These are phyloP conservation scores for Trichoderma koningiopsis DNA, from an alignment of 2,329 filamentous ascomycete genomes.

Conservation along the genomic window DNA sequence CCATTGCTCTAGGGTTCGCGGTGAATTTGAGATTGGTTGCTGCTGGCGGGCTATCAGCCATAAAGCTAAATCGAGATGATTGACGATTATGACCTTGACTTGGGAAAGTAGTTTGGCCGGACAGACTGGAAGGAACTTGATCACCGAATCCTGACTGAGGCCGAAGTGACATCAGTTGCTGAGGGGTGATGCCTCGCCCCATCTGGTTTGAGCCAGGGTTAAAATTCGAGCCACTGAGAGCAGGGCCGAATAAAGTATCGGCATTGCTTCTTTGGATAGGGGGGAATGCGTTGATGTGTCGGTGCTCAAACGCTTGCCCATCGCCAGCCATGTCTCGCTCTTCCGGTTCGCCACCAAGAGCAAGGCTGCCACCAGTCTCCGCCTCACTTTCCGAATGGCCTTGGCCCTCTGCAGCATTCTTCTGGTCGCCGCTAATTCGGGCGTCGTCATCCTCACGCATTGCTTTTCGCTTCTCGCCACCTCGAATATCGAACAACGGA, in stretches of 20 bases:
- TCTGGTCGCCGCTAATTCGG: constrained; percentile 50
- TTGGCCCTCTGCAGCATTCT: constrained; percentile 49
- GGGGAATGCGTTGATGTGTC: constrained; percentile 70
- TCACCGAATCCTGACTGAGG: constrained; percentile 62
- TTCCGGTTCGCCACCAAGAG: constrained; percentile 90
- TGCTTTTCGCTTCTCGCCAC: constrained; percentile 77
- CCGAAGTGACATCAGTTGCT: constrained; percentile 70
- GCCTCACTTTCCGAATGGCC: constrained; percentile 69
- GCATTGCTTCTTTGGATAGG: constrained; percentile 69
- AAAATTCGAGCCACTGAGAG: constrained; percentile 51
- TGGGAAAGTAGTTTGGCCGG: constrained; percentile 55
- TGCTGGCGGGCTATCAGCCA: constrained; percentile 65
- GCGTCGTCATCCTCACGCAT: constrained; percentile 73
- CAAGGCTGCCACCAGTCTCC: constrained; percentile 80
- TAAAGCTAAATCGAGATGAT: constrained; percentile 84
- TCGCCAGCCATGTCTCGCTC: constrained; percentile 65
- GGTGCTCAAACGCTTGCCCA: constrained; percentile 55
- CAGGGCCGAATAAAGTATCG: constrained; percentile 58
- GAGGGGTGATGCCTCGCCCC: constrained; percentile 75
- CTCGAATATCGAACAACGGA: constrained; percentile 78
- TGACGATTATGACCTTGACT: constrained; percentile 75
- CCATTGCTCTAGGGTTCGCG: constrained; percentile 79
- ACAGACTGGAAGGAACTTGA: constrained; percentile 61
- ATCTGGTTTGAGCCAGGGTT: constrained; percentile 52
- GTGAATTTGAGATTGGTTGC: constrained; percentile 69